Conservation (phyloP, 768 basidiomycete genomes). For the Lactifluus hygrophoroides region DNA sequence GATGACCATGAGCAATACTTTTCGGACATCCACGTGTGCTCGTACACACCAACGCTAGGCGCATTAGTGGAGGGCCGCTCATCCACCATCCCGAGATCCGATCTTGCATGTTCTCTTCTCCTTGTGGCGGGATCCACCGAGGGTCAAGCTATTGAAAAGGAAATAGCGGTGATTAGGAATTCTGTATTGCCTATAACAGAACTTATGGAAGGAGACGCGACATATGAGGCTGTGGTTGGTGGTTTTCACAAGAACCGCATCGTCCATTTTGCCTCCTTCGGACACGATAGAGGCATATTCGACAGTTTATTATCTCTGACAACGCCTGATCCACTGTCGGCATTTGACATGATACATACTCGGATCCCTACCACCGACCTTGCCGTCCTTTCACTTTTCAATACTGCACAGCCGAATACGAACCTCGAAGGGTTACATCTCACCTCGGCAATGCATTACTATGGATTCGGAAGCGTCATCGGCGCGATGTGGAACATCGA, state of each 20-base stretch:
- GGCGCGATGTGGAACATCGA: constrained; percentile 16
- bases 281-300: neutral
- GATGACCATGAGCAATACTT: no score
- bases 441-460: constrained; percentile 16
- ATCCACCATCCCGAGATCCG: neutral
- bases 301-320: neutral
- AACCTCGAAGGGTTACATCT: constrained; percentile 7
- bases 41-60: no score
- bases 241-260: neutral
- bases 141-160: no score
- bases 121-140: neutral
- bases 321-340: neutral
- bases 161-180: no score
- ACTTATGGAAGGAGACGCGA: neutral
- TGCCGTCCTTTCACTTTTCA: constrained; percentile 4
- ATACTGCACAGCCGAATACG: neutral
- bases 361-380: constrained; percentile 5
- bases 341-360: neutral
- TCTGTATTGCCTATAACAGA: no score
- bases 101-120: neutral
- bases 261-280: constrained; percentile 1
- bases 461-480: constrained; percentile 15
- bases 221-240: neutral
- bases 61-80: neutral
- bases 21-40: no score